phyloP scores from a whole-genome alignment of 495 filamentous ascomycete genomes.

The Lophiostoma macrostomum region DNA sequence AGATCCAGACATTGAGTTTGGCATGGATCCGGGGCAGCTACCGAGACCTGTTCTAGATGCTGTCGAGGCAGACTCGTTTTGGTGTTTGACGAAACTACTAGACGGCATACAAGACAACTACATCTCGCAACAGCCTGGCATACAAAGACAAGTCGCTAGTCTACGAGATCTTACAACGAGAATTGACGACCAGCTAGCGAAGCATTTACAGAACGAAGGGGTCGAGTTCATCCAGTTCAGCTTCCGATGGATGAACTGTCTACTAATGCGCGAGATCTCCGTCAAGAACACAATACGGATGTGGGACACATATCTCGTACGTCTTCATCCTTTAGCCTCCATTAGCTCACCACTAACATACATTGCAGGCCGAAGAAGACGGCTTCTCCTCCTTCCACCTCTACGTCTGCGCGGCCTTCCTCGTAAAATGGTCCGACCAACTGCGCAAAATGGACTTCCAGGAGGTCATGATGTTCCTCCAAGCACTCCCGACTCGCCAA shows the following conservation, averaged over 20 bases:
- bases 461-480: conserved; percentile 99
- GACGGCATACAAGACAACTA: conserved; percentile 99
- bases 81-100: conserved; percentile 93
- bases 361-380: conserved; percentile 84
- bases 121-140: conserved; percentile 94
- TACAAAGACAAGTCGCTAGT: conserved; percentile 86
- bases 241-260: conserved; percentile 99
- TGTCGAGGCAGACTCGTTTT: conserved; percentile 96
- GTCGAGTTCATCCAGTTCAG: conserved; percentile 99
- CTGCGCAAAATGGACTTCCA: conserved; percentile 94
- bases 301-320: conserved; percentile 99
- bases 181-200: conserved; percentile 80
- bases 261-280: conserved; percentile 95
- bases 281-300: conserved; percentile 94
- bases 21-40: conserved; percentile 94
- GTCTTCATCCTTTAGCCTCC: conserved; percentile 27
- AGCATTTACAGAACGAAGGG: conserved; percentile 81
- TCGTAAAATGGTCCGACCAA: conserved; percentile 98
- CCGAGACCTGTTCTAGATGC: conserved; percentile 90
- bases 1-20: conserved; percentile 83
- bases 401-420: conserved; percentile 95
- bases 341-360: not conserved
- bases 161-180: conserved; percentile 83
- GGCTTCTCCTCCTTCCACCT: conserved; percentile 97
- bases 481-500: conserved; percentile 85